Evolutionary conservation across 805 yeast genomes (phyloP).

Genomic region (Kodamaea laetipori): DNA sequence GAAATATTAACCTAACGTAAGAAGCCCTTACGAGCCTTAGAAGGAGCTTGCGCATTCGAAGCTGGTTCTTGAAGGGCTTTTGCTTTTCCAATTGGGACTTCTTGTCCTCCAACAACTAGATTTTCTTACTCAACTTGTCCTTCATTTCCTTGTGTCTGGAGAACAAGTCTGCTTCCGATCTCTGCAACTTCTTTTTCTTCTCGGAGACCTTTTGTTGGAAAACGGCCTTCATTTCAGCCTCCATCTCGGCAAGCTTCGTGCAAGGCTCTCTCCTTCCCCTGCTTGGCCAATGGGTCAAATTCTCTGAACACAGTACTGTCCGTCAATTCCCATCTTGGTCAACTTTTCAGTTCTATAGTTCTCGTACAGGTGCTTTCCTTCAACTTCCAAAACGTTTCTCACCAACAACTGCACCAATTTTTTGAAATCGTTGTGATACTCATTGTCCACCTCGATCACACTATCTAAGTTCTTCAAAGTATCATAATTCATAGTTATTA

Average conservation of each 20-base stretch:
- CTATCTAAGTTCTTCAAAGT: no score
- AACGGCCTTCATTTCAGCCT: slow-evolving; percentile 93
- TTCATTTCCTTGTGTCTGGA: slow-evolving; percentile 96
- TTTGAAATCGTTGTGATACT: slow-evolving; percentile 88
- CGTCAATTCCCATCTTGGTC: slow-evolving; percentile 74
- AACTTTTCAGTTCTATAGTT: slow-evolving; percentile 85
- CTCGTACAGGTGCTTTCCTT: slow-evolving; percentile 91
- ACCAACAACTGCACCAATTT: slow-evolving; percentile 84
- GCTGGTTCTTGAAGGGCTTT: slow-evolving; percentile 55
- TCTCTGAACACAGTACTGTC: slow-evolving; percentile 90
- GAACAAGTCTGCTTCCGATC: slow-evolving; percentile 94
- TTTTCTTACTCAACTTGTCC: slow-evolving; percentile 86
- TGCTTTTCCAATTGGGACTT: slow-evolving; percentile 73
- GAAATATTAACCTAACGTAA: slow-evolving; percentile 53
- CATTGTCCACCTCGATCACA: slow-evolving; percentile 90
- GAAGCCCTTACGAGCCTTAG: slow-evolving; percentile 76
- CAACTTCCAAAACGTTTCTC: slow-evolving; percentile 88
- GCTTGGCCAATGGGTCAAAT: slow-evolving; percentile 88
- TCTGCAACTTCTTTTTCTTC: slow-evolving; percentile 95
- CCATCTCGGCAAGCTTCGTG: slow-evolving; percentile 94
- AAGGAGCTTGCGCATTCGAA: slow-evolving; percentile 48
- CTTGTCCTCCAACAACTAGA: slow-evolving; percentile 87
- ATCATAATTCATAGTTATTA: no score
- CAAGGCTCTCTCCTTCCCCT: slow-evolving; percentile 88
- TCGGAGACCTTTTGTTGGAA: slow-evolving; percentile 95